Percentiles rank a stretch among this genome's conserved stretches.
Evolutionary conservation across 257 asterid genomes (phyloP).

Genomic region (Eustoma russellianum): DNA sequence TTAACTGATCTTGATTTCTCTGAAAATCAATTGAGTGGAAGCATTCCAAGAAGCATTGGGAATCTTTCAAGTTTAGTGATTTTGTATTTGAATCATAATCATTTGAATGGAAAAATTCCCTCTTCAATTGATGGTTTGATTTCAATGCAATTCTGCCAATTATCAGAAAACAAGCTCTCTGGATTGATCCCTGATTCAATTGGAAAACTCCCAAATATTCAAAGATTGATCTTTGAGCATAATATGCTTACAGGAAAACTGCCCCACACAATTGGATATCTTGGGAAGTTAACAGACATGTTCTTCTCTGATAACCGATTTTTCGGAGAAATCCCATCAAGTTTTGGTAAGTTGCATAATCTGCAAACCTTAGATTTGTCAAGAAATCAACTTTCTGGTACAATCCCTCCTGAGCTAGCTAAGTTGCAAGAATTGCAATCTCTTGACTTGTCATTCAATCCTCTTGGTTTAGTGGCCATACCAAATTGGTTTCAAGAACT

Average conservation of each 20-base stretch:
- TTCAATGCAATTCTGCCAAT: constrained; percentile 26
- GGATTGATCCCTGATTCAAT: constrained; percentile 48
- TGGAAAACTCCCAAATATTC: constrained; percentile 25
- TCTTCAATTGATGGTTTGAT: constrained; percentile 33
- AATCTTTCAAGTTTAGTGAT: constrained; percentile 19
- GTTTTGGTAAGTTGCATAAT: constrained; percentile 35
- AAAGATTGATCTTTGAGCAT: constrained; percentile 35
- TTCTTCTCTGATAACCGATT: constrained; percentile 50
- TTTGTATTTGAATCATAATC: constrained; percentile 28
- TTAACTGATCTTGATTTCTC: constrained; percentile 33
- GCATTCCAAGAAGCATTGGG: constrained; percentile 41
- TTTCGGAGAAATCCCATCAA: constrained; percentile 41
- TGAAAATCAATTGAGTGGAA: constrained; percentile 30
- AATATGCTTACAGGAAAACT: constrained; percentile 48
- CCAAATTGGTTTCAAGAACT: constrained; percentile 40
- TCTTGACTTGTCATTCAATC: constrained; percentile 53
- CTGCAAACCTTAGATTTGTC: constrained; percentile 40
- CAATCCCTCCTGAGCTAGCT: constrained; percentile 32
- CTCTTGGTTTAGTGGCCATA: constrained; percentile 27
- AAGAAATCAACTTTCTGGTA: constrained; percentile 35
- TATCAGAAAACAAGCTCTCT: constrained; percentile 39
- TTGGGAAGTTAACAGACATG: constrained; percentile 22
- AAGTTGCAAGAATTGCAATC: constrained; percentile 26
- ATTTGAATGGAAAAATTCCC: constrained; percentile 44
- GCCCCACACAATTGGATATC: constrained; percentile 47